A percentile compares a stretch with the other conserved stretches of the same genome.
Evolutionary conservation across 768 basidiomycete species (phyloP).

Genomic region (Clitopilus hobsonii): DNA sequence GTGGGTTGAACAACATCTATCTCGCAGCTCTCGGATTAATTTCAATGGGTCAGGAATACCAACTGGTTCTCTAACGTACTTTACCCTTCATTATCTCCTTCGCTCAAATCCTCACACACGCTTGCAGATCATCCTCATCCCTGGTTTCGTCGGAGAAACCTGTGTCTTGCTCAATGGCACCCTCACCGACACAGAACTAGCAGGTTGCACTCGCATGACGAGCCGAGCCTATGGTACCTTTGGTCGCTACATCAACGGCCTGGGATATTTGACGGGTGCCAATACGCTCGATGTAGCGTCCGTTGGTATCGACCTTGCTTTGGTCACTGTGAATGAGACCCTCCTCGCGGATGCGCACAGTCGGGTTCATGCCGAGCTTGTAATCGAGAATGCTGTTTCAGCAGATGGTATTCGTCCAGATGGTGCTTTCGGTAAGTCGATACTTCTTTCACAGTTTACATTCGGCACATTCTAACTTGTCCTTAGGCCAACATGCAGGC

Average conservation of each 20-base stretch:
- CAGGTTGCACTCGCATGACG: constrained; percentile 47
- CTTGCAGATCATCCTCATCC: constrained; percentile 53
- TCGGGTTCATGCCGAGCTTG: constrained; percentile 47
- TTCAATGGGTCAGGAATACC: constrained; percentile 42
- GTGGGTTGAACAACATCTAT: constrained; percentile 14
- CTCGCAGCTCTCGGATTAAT: not conserved
- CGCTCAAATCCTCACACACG: not conserved
- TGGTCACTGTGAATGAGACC: constrained; percentile 35
- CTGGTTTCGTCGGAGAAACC: constrained; percentile 48
- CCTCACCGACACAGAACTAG: constrained; percentile 34
- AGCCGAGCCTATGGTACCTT: constrained; percentile 47
- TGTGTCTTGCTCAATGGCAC: constrained; percentile 51
- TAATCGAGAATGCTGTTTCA: constrained; percentile 38
- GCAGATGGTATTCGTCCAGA: constrained; percentile 61
- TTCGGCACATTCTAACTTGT: too few relatives aligned
- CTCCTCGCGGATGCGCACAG: constrained; percentile 45
- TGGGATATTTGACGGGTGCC: constrained; percentile 55
- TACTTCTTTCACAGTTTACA: too few relatives aligned
- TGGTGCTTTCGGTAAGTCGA: constrained; percentile 39
- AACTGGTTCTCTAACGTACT: constrained; percentile 63
- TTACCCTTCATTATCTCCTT: not conserved
- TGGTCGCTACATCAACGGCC: constrained; percentile 33
- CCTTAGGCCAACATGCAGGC: constrained; percentile 50
- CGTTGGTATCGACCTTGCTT: constrained; percentile 51
- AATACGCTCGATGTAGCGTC: constrained; percentile 63